phyloP scores from a whole-genome alignment of 768 basidiomycete genomes.

The Suillus americanus region DNA sequence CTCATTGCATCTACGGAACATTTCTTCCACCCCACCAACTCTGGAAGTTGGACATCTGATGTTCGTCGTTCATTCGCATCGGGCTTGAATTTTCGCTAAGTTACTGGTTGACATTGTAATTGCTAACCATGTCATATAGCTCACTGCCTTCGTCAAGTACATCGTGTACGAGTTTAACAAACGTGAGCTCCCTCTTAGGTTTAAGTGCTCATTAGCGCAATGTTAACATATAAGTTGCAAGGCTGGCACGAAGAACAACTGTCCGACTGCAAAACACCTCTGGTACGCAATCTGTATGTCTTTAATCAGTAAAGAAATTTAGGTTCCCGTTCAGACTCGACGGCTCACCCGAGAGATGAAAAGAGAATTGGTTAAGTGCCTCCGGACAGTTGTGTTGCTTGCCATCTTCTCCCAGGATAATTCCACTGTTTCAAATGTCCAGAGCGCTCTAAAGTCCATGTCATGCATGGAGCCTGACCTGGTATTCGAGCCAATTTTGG shows the following conservation, averaged over 20 bases:
- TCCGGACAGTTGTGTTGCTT: conserved; percentile 81
- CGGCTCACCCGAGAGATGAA: conserved; percentile 78
- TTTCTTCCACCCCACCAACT: conserved; percentile 18
- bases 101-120: neutral
- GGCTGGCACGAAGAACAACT: conserved; percentile 80
- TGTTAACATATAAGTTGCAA: conserved; percentile 23
- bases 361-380: conserved; percentile 78
- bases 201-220: neutral
- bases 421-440: conserved; percentile 71
- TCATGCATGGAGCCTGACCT: conserved; percentile 84
- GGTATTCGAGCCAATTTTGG: conserved; percentile 76
- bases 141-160: conserved; percentile 50
- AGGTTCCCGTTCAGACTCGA: conserved; percentile 48
- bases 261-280: conserved; percentile 79
- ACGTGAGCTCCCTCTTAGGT: conserved; percentile 39
- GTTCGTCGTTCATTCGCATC: conserved; percentile 35
- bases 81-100: neutral
- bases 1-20: conserved; percentile 85
- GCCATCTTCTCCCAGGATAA: conserved; percentile 89
- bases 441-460: conserved; percentile 81
- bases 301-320: neutral
- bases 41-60: conserved; percentile 29
- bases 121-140: conserved; percentile 9
- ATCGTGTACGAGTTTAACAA: conserved; percentile 85
- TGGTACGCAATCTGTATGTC: conserved; percentile 32